Evolutionary conservation across 441 rosid genomes (phyloP), one percentile per base, ranked within the genome.

Genomic region (Biscutella laevigata): DNA sequence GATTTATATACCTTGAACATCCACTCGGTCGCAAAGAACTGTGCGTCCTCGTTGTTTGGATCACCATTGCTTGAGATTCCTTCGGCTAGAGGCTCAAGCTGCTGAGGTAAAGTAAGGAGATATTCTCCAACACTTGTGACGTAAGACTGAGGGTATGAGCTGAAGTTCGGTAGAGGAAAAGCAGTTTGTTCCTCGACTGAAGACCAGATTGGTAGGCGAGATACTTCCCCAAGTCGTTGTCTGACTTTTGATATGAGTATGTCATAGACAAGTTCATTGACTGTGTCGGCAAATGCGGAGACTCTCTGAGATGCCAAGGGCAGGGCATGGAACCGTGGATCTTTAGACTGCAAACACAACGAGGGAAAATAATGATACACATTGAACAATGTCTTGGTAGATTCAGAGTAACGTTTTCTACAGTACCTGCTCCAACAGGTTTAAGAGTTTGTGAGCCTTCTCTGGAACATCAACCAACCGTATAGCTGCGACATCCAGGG

Each of bases 71-170:
- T 75, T 39, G 95, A 80, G 63, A 92, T 84, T 54, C 97, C 97
- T 73, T 92, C 99, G 10, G 95, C 99, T 47, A 88, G 88, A 16
- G 97, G 99, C 77, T 92, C 99, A 75, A 92, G 78, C 57, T 92
- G 99, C 57, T 92, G 99, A 34, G 97, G 99, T 54, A 92, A 78
- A 53, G 99, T 92, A 33, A 92, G 99, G 58, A 92, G 95, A 76
- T 92, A 92, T 64, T 92, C 99, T 3, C 97, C 97, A 10, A 92
- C 82, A 56, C 95, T 84, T 43, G 85, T 88, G 46, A 86, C 86
- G 17, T 92, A 92, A 30, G 90, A 64, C 69, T 86, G 99, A 16
- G 99, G 99, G 66, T 86, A 92, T 26, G 97, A 84, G 65, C 99
- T 88, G 69, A 92, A 92, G 30, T 88, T 86, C 45, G 99, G 99